Percentiles rank a stretch among this genome's conserved stretches.
Conservation (phyloP, 164 flowering plant genomes). For the Protea cynaroides region DNA sequence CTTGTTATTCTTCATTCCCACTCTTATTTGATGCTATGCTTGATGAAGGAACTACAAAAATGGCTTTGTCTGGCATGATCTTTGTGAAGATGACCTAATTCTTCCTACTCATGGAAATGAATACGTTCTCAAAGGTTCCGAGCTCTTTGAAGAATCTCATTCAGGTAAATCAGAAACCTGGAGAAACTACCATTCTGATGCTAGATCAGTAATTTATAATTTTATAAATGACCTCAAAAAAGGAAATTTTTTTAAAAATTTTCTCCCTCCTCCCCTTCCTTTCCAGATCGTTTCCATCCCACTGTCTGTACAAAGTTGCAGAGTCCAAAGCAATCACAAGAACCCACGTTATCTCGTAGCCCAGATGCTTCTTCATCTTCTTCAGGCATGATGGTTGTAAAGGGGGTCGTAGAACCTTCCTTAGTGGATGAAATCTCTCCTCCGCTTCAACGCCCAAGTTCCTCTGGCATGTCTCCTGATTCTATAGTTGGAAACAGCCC, state of each 20-base stretch:
- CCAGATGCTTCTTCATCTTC: constrained; percentile 69
- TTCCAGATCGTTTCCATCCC: constrained; percentile 45
- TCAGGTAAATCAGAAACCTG: constrained; percentile 37
- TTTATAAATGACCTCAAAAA: neutral
- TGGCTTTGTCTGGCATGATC: constrained; percentile 98
- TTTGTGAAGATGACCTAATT: constrained; percentile 76
- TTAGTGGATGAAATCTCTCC: constrained; percentile 68
- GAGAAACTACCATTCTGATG: neutral
- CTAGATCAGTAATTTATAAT: neutral
- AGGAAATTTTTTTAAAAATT: neutral
- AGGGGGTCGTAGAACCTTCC: constrained; percentile 42
- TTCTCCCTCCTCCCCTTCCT: neutral
- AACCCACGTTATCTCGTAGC: constrained; percentile 50
- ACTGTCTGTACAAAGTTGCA: constrained; percentile 29
- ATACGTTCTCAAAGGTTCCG: constrained; percentile 94
- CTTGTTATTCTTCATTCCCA: neutral
- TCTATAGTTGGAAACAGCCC: constrained; percentile 41
- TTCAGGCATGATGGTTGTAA: constrained; percentile 53
- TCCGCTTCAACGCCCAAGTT: constrained; percentile 38
- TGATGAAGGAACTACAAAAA: constrained; percentile 77
- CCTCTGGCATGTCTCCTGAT: constrained; percentile 54
- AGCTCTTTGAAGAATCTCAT: constrained; percentile 68
- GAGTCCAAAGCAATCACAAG: constrained; percentile 51
- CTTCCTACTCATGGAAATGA: constrained; percentile 85
- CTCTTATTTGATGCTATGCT: constrained; percentile 4